Evolutionary conservation across 2,329 filamentous ascomycete genomes (phyloP).

Genomic region (Colletotrichum agaves): DNA sequence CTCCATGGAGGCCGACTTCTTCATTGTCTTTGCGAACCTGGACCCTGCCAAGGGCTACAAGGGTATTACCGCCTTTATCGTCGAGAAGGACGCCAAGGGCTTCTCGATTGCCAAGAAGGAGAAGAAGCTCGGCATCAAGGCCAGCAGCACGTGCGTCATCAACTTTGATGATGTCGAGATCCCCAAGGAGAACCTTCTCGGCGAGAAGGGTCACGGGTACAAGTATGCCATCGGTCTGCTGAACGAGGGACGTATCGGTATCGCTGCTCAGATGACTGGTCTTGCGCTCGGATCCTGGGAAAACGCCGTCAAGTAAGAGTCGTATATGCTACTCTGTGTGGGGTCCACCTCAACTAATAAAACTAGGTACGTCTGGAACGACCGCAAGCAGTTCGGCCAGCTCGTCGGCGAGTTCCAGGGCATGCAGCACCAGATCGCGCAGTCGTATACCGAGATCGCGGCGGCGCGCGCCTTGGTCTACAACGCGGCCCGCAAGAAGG

Average conservation of each 20-base stretch:
- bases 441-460: constrained; percentile 92
- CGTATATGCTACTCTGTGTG: neutral
- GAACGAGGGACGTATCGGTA: constrained; percentile 97
- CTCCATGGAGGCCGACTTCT: constrained; percentile 91
- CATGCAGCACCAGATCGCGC: constrained; percentile 99
- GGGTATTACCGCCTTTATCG: constrained; percentile 94
- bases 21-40: constrained; percentile 98
- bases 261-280: constrained; percentile 98
- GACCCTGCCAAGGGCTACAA: constrained; percentile 94
- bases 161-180: constrained; percentile 97
- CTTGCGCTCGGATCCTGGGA: constrained; percentile 94
- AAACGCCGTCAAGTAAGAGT: constrained; percentile 80
- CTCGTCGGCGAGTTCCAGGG: constrained; percentile 97
- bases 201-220: constrained; percentile 91
- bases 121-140: constrained; percentile 98
- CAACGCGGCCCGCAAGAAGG: constrained; percentile 98
- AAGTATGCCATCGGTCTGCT: constrained; percentile 95
- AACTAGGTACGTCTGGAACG: constrained; percentile 90
- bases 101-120: constrained; percentile 99
- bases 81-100: constrained; percentile 88
- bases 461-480: constrained; percentile 93
- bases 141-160: constrained; percentile 95
- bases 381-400: constrained; percentile 95
- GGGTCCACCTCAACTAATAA: neutral
- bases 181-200: constrained; percentile 87